phyloP scores from a whole-genome alignment of 805 yeast species.

The Lipomyces lipofer region DNA sequence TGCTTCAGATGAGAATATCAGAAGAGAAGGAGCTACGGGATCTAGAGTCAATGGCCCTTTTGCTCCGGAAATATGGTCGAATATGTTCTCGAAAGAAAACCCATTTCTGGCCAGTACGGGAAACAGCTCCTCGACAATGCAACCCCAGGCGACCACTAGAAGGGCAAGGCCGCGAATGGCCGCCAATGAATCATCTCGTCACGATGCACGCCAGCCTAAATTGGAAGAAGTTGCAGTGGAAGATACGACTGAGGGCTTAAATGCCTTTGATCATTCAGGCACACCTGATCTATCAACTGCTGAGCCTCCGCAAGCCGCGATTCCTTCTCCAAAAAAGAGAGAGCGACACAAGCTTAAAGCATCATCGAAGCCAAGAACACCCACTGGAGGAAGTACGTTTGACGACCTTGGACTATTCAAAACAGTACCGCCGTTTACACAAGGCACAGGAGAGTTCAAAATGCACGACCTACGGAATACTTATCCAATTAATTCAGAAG shows the following conservation, averaged over 20 bases:
- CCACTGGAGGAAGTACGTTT: neutral
- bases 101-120: neutral
- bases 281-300: too few relatives aligned
- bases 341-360: conserved; percentile 5
- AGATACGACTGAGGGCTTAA: too few relatives aligned
- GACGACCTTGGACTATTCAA: conserved; percentile 7
- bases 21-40: neutral
- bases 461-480: conserved; percentile 32
- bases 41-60: neutral
- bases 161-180: neutral
- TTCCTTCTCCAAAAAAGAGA: conserved; percentile 13
- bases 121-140: neutral
- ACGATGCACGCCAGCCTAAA: neutral
- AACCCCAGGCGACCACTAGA: neutral
- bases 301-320: neutral
- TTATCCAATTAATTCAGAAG: conserved; percentile 4
- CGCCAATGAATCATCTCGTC: neutral
- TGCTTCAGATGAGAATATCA: conserved; percentile 3
- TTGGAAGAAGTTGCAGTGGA: neutral
- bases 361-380: neutral
- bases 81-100: neutral
- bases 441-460: conserved; percentile 36
- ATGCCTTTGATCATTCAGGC: too few relatives aligned
- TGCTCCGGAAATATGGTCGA: neutral
- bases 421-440: conserved; percentile 36